These are phyloP conservation scores for Brachypodium distachyon DNA, from an alignment of 202 grass and related monocot species.

Conservation along the genomic window DNA sequence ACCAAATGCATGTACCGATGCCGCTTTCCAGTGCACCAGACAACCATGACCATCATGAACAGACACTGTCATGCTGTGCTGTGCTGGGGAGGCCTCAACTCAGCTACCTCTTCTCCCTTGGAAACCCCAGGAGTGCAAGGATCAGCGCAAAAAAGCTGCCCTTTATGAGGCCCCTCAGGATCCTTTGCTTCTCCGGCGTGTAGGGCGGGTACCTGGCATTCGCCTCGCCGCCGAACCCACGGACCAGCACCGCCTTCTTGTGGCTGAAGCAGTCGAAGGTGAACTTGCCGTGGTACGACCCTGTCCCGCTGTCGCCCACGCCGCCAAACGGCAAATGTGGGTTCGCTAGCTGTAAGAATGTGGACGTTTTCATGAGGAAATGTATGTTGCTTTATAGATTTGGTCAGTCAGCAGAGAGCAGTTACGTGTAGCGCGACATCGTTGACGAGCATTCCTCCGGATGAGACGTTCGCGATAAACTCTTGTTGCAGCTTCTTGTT, in stretches of 20 bases:
- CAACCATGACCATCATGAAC: background rate
- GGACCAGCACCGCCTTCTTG: conserved; percentile 61
- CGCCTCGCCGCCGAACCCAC: conserved; percentile 46
- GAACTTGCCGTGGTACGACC: conserved; percentile 87
- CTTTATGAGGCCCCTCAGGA: conserved; percentile 60
- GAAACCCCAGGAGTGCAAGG: conserved; percentile 55
- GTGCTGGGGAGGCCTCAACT: background rate
- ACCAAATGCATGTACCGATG: background rate
- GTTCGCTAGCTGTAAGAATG: conserved; percentile 51
- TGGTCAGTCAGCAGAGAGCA: background rate
- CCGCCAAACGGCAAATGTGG: conserved; percentile 67
- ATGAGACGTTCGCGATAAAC: conserved; percentile 51
- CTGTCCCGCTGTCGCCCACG: conserved; percentile 73
- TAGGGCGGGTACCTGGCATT: conserved; percentile 76
- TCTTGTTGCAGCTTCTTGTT: conserved; percentile 62
- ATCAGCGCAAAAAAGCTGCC: conserved; percentile 70
- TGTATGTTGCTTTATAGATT: background rate
- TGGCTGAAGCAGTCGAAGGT: conserved; percentile 84
- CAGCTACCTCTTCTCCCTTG: conserved; percentile 26
- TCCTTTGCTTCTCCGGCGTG: conserved; percentile 55
- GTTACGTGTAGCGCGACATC: conserved; percentile 75
- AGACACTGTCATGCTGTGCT: background rate
- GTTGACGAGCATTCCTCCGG: conserved; percentile 85
- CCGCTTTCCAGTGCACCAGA: background rate
- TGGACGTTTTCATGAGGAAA: background rate